phyloP scores from a whole-genome alignment of 768 basidiomycete genomes.

The Hysterangium stoloniferum region DNA sequence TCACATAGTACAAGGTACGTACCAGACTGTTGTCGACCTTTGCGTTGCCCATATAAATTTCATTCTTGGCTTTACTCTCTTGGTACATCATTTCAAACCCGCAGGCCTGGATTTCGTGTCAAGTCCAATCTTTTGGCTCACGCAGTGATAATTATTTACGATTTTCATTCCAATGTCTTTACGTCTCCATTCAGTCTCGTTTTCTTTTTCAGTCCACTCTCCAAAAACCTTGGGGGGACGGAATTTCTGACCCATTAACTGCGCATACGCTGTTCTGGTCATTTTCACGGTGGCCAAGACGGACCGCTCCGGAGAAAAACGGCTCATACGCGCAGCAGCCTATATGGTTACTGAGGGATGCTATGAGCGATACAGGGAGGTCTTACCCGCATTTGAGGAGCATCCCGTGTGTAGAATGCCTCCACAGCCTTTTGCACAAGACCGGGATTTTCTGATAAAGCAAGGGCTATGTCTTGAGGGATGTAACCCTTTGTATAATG shows the following conservation, averaged over 20 bases:
- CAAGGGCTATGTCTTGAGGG: slow-evolving; percentile 71
- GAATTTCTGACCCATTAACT: slow-evolving; percentile 86
- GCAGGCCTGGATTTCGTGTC: slow-evolving; percentile 52
- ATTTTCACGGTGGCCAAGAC: slow-evolving; percentile 58
- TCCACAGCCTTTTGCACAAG: slow-evolving; percentile 85
- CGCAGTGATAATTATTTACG: slow-evolving; percentile 32
- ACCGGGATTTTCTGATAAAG: slow-evolving; percentile 51
- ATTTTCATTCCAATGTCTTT: slow-evolving; percentile 91
- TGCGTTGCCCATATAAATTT: no score
- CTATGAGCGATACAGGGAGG: not conserved
- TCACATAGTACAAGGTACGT: not conserved
- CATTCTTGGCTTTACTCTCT: slow-evolving; percentile 60
- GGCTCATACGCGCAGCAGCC: slow-evolving; percentile 84
- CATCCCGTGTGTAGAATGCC: slow-evolving; percentile 93
- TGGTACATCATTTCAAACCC: slow-evolving; percentile 97
- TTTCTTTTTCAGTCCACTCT: slow-evolving; percentile 54
- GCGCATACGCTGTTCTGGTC: slow-evolving; percentile 92
- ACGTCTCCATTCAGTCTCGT: slow-evolving; percentile 65
- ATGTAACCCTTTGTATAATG: slow-evolving; percentile 76
- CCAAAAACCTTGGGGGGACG: slow-evolving; percentile 88
- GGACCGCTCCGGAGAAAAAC: slow-evolving; percentile 71
- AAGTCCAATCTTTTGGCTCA: not conserved
- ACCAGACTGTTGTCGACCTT: slow-evolving; percentile 31
- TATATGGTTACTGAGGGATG: slow-evolving; percentile 24
- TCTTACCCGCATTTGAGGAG: slow-evolving; percentile 76